phyloP scores from a whole-genome alignment of 1,284 basidiomycete genomes.

The Dichomitus squalens region DNA sequence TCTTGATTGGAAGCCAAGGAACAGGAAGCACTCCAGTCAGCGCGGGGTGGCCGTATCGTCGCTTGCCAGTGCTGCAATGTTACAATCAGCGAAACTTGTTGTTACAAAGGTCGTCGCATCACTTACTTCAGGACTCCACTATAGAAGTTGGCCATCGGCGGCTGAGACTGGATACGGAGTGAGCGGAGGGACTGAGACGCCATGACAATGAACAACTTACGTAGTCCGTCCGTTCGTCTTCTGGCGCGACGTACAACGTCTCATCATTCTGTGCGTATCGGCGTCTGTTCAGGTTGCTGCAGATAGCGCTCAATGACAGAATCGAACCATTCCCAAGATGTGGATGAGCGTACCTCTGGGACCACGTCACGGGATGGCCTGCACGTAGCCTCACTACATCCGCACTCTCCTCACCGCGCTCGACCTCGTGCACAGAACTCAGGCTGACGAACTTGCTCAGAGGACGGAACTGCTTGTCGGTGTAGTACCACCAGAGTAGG shows the following conservation, averaged over 20 bases:
- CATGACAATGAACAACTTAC: constrained; percentile 41
- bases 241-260: constrained; percentile 90
- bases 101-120: neutral
- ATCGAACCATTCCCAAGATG: neutral
- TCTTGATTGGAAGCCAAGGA: constrained; percentile 90
- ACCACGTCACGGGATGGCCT: constrained; percentile 83
- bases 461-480: constrained; percentile 71
- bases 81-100: neutral
- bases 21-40: constrained; percentile 85
- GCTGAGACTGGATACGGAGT: constrained; percentile 68
- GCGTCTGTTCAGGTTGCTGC: constrained; percentile 78
- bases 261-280: constrained; percentile 93
- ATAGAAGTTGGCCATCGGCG: constrained; percentile 94
- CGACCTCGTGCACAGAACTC: constrained; percentile 86
- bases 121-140: constrained; percentile 85
- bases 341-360: constrained; percentile 63
- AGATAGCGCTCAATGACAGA: neutral
- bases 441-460: constrained; percentile 83
- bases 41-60: constrained; percentile 90
- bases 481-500: constrained; percentile 79
- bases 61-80: constrained; percentile 69
- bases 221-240: constrained; percentile 90
- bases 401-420: constrained; percentile 80
- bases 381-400: constrained; percentile 72
- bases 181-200: neutral